These are phyloP conservation scores for Conidiobolus incongruus DNA, from an alignment of 371 early-diverging fungal species.

Conservation along the genomic window DNA sequence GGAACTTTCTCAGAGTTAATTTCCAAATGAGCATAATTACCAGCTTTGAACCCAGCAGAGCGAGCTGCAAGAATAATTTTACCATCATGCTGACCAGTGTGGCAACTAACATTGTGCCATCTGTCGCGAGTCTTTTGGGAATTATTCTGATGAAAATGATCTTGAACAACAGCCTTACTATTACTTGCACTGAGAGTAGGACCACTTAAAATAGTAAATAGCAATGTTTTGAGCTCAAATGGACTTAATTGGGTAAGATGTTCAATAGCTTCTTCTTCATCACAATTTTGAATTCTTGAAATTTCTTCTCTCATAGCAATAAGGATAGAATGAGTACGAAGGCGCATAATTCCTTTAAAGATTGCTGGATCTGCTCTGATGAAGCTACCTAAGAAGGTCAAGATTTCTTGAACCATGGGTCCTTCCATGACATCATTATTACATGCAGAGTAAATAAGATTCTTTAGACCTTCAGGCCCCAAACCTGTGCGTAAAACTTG, in stretches of 20 bases:
- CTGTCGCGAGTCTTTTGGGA: conserved; percentile 3
- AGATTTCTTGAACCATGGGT: conserved; percentile 61
- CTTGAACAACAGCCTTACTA: not conserved
- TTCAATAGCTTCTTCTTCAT: conserved; percentile 62
- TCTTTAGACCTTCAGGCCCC: conserved; percentile 34
- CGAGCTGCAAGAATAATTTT: conserved; percentile 25
- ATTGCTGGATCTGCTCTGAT: conserved; percentile 38
- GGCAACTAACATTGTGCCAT: conserved; percentile 7
- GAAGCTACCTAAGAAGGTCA: conserved; percentile 54
- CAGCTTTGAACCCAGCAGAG: conserved; percentile 48
- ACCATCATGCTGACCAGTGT: conserved; percentile 6
- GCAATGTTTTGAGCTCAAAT: conserved; percentile 48
- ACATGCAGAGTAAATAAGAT: conserved; percentile 28
- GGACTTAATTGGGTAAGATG: conserved; percentile 58
- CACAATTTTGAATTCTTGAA: conserved; percentile 35
- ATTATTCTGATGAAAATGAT: not conserved
- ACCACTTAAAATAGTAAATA: conserved; percentile 50
- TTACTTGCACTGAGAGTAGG: conserved; percentile 20
- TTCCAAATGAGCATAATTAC: conserved; percentile 45
- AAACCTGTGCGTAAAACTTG: conserved; percentile 39
- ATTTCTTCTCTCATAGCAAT: conserved; percentile 73
- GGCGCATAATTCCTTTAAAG: conserved; percentile 64
- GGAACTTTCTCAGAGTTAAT: conserved; percentile 30
- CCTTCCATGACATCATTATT: conserved; percentile 61
- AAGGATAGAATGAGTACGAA: conserved; percentile 60